A percentile compares a stretch with the other conserved stretches of the same genome.
Evolutionary conservation across 169 alveolate species (phyloP).

Genomic region (Plasmodium reichenowi): DNA sequence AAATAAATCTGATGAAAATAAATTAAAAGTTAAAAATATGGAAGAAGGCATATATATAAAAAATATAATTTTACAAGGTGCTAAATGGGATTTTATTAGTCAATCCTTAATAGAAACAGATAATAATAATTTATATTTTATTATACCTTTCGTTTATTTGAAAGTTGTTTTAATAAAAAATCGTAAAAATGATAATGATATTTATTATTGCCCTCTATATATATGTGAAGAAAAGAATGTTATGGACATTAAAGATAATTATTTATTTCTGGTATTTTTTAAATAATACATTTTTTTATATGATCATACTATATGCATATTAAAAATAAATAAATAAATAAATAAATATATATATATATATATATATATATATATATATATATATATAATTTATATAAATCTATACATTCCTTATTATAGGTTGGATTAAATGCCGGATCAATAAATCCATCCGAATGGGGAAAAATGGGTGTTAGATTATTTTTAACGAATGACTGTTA

Average conservation of each 20-base stretch:
- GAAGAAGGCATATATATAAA: conserved; percentile 93
- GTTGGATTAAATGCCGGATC: conserved; percentile 62
- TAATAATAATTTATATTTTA: conserved; percentile 90
- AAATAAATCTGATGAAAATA: conserved; percentile 59
- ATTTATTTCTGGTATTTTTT: conserved; percentile 39
- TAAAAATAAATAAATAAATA: background rate
- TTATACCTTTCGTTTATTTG: conserved; percentile 93
- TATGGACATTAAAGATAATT: conserved; percentile 81
- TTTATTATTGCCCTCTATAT: conserved; percentile 94
- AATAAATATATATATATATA: background rate
- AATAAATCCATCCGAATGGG: conserved; percentile 73
- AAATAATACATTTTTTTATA: background rate
- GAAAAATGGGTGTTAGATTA: conserved; percentile 72
- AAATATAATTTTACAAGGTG: conserved; percentile 94
- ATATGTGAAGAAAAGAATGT: conserved; percentile 84
- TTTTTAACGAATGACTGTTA: conserved; percentile 62
- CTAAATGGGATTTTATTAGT: conserved; percentile 93
- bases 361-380: background rate
- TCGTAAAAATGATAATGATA: conserved; percentile 80
- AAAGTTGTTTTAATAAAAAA: conserved; percentile 92
- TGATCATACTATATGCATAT: background rate
- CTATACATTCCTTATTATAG: background rate
- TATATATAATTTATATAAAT: background rate
- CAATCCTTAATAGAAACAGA: conserved; percentile 91
- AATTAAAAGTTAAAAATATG: conserved; percentile 47